phyloP scores from a whole-genome alignment of 495 filamentous ascomycete genomes.

The Penicillium crystallinum region DNA sequence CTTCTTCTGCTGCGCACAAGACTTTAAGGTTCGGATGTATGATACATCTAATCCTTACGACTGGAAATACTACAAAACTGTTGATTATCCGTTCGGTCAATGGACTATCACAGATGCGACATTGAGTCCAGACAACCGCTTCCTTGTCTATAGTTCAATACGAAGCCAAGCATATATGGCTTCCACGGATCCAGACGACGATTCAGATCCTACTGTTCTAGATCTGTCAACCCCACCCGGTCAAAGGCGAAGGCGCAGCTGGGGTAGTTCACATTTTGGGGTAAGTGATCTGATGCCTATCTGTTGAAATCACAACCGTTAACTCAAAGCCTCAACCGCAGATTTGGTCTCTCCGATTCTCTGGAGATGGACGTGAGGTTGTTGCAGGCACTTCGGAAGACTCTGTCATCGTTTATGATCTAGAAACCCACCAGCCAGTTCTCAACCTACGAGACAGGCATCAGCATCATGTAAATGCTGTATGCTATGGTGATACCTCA shows the following conservation, averaged over 20 bases:
- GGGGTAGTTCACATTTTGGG: slow-evolving; percentile 45
- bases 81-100: slow-evolving; percentile 74
- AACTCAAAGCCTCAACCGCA: slow-evolving; percentile 31
- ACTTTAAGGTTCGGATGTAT: slow-evolving; percentile 93
- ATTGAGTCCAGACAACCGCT: slow-evolving; percentile 86
- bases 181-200: slow-evolving; percentile 76
- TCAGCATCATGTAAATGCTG: slow-evolving; percentile 88
- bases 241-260: slow-evolving; percentile 32
- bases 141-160: slow-evolving; percentile 85
- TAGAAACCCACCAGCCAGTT: slow-evolving; percentile 69
- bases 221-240: slow-evolving; percentile 58
- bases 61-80: slow-evolving; percentile 95
- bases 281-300: slow-evolving; percentile 25
- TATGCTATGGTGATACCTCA: slow-evolving; percentile 84
- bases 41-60: slow-evolving; percentile 94
- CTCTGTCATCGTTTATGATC: slow-evolving; percentile 88
- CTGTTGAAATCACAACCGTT: slow-evolving; percentile 4
- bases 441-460: slow-evolving; percentile 70
- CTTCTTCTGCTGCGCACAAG: slow-evolving; percentile 91
- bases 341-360: slow-evolving; percentile 91
- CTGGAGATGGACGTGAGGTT: slow-evolving; percentile 84
- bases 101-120: slow-evolving; percentile 97
- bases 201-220: slow-evolving; percentile 67
- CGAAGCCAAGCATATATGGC: slow-evolving; percentile 76
- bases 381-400: slow-evolving; percentile 79